phyloP scores from a whole-genome alignment of 1,139 yeast species.

The Zygoascus sp. region DNA sequence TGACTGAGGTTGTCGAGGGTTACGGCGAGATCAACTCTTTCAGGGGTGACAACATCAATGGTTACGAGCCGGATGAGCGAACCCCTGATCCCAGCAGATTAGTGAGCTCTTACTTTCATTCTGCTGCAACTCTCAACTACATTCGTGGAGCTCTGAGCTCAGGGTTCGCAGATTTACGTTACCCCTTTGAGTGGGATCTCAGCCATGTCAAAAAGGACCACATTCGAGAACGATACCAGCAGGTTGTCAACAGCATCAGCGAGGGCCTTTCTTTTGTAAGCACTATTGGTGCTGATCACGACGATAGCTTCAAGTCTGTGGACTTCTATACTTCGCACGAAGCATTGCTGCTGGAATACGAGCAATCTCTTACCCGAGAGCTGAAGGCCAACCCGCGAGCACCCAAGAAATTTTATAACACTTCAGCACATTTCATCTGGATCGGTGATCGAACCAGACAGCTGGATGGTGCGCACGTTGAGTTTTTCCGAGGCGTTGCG shows the following conservation, averaged over 20 bases:
- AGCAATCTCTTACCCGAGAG: slow-evolving; percentile 40
- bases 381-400: slow-evolving; percentile 26
- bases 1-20: slow-evolving; percentile 41
- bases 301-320: slow-evolving; percentile 31
- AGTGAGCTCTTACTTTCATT: slow-evolving; percentile 43
- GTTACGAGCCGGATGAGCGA: slow-evolving; percentile 38
- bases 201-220: slow-evolving; percentile 39
- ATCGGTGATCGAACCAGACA: slow-evolving; percentile 45
- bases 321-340: slow-evolving; percentile 43
- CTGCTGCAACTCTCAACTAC: slow-evolving; percentile 43
- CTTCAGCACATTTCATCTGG: slow-evolving; percentile 45
- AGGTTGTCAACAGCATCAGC: slow-evolving; percentile 36
- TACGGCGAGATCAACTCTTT: slow-evolving; percentile 39
- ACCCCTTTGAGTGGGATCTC: slow-evolving; percentile 42
- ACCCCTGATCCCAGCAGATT: slow-evolving; percentile 41
- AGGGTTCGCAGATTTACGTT: slow-evolving; percentile 41
- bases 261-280: slow-evolving; percentile 39
- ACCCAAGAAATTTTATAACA: slow-evolving; percentile 36
- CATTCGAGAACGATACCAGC: slow-evolving; percentile 37
- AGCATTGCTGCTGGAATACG: slow-evolving; percentile 41
- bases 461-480: slow-evolving; percentile 44
- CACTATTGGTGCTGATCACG: slow-evolving; percentile 39
- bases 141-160: slow-evolving; percentile 36
- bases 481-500: slow-evolving; percentile 42
- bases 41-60: slow-evolving; percentile 44